Evolutionary conservation across 148 eudicot genomes (phyloP), one percentile per base, ranked within the genome.

Genomic region (Cornus florida): DNA sequence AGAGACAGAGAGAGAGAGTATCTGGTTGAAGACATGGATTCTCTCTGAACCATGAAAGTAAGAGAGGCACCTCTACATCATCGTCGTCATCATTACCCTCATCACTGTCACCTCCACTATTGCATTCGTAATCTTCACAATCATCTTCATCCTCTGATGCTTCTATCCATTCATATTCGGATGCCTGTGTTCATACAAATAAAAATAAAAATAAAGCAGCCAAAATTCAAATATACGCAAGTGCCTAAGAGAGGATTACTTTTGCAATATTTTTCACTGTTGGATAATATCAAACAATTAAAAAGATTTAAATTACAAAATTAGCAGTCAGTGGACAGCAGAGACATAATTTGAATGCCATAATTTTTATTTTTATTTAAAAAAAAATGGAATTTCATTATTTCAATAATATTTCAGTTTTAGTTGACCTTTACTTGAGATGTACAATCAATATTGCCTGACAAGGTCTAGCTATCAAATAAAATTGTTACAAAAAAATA

Each of bases 151-250:
- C 28, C 28, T 28, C 28, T 19, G 97, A 93, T 60, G 86, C 94
- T 86, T 96, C 99, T 78, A 96, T 81, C 99, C 99, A 96, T 82
- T 96, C 99, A 80, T 98, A 89, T 90, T 93, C 97, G 81, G 99
- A 87, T 89, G 98, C 91, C 99, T 96, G 86, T 38, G 65, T 43
- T 28, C 38, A 35, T 33, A 48, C 31, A 24, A 71, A 73, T 19
- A 19, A 79, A 56, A 60, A 65, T 16, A 46, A 57, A 7, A 3
- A 22, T 39, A 43, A n/a, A 32, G 68, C 35, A 69, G 16, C 31
- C 57, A 57, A 76, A 50, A 16, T 75, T 23, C 22, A 31, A 77
- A 33, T 3, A 69, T 28, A 28, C 33, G 17, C 3, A 7, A 3
- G 10, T 24, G 31, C 13, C 60, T 62, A 69, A 46, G 46, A 48